Conservation (phyloP, 805 yeast genomes). For the Lachancea mirantina region DNA sequence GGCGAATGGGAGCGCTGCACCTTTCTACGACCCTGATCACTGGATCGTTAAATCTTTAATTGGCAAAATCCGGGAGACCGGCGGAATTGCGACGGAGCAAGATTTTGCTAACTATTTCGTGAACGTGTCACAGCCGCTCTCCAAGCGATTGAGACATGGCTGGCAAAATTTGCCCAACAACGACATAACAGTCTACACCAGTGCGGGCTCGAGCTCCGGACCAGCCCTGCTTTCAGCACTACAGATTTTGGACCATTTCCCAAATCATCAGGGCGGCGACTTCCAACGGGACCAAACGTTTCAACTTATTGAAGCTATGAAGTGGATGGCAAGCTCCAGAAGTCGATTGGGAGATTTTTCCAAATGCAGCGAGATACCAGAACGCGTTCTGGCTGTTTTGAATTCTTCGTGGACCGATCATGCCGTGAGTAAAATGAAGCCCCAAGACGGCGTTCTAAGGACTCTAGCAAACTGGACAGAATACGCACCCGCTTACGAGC, state of each 20-base stretch:
- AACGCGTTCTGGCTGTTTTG: conserved; percentile 40
- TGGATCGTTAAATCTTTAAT: conserved; percentile 61
- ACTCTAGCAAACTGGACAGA: conserved; percentile 62
- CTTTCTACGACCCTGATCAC: conserved; percentile 80
- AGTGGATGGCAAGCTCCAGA: conserved; percentile 86
- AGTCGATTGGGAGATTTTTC: conserved; percentile 74
- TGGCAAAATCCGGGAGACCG: conserved; percentile 39
- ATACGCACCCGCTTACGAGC: conserved; percentile 73
- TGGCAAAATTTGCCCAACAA: conserved; percentile 31
- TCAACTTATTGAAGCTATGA: conserved; percentile 76
- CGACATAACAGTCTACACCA: conserved; percentile 43
- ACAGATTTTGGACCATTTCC: conserved; percentile 48
- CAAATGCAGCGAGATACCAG: conserved; percentile 22
- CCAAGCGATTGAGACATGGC: conserved; percentile 20
- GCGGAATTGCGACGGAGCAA: conserved; percentile 58
- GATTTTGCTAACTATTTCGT: conserved; percentile 64
- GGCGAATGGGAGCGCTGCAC: conserved; percentile 62
- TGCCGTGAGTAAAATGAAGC: conserved; percentile 46
- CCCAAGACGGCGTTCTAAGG: conserved; percentile 22
- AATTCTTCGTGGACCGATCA: conserved; percentile 50
- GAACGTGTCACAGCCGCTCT: conserved; percentile 34
- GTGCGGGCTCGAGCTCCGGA: conserved; percentile 78
- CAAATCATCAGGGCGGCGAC: conserved; percentile 38
- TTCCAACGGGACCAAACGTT: conserved; percentile 48
- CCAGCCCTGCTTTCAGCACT: conserved; percentile 73